Base-by-base conservation (phyloP, 352 stramenopile species). In the Pythium utonaiense region DNA sequence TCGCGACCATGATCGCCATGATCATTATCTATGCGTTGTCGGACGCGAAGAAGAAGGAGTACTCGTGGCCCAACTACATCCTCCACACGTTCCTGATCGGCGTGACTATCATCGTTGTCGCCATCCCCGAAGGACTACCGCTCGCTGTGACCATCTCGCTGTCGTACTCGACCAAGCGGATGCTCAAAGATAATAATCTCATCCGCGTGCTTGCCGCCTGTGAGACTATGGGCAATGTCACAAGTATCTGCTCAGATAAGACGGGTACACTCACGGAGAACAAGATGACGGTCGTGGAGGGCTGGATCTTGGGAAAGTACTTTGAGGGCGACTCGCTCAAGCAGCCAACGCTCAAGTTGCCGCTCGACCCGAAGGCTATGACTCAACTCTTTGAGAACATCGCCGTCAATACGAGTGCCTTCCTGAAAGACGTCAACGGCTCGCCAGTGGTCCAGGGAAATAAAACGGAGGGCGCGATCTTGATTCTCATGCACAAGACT, bases 191-290 rank as follows among this genome's bases (percentile, higher is more conserved):
- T 71, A 96, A 99, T 71, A 99, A 99, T 69, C 85, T 99, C 31
- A 98, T 99, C 31, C 97, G 97, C 49, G 89, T 98, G 25, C 77
- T 99, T 14, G 89, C 96, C 25, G 96, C 96, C 3, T 99, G 96
- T 66, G 97, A 99, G 74, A 99, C 96, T 1, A 99, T 99, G 96
- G 96, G 96, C 25, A 98, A 97, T 73, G 96, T 97, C 10, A 99
- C 96, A 3, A 98, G 92, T 55, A 99, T 99, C 66, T 99, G 96
- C 71, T 98, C 93, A 0, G 96, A 99, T 73, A 98, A 97, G 71
- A 99, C 96, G 2, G 96, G 96, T 45, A 99, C 96, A 6, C 77
- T 99, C 24, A 99, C 95, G 2, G 90, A 98, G 61, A 99, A 99
- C 74, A 97, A 96, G 47, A 99, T 99, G 96, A 98, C 94, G 5